phyloP scores from a whole-genome alignment of 805 yeast genomes.

The Brettanomyces sp. region DNA sequence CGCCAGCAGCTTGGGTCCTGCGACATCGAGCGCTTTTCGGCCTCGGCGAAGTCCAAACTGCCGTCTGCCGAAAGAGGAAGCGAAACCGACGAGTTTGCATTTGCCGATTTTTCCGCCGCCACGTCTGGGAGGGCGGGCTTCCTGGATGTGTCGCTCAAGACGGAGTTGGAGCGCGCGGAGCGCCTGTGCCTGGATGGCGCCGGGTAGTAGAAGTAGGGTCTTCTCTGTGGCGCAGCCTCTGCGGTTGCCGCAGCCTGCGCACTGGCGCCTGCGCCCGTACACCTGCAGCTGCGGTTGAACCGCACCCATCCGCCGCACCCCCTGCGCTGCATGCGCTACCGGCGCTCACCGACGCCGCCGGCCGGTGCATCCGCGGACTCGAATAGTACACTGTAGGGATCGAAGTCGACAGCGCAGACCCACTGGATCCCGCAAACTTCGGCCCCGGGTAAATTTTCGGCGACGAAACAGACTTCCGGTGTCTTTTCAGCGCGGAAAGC shows the following conservation, averaged over 20 bases:
- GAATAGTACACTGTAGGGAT: no score
- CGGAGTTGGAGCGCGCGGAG: constrained; percentile 8
- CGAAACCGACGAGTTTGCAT: background rate
- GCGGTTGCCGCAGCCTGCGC: background rate
- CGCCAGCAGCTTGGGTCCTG: constrained; percentile 21
- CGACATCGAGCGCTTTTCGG: no score
- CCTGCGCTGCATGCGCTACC: no score
- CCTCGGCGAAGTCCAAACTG: background rate
- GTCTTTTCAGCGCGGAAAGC: constrained; percentile 3
- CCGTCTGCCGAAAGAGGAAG: background rate
- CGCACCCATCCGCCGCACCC: no score
- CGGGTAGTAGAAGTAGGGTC: constrained; percentile 19
- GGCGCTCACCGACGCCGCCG: no score
- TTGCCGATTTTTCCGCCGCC: background rate
- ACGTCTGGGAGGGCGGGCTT: background rate
- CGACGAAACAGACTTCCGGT: background rate
- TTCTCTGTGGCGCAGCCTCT: constrained; percentile 12
- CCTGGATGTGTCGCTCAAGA: background rate
- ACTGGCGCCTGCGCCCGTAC: no score
- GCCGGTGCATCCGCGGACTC: no score
- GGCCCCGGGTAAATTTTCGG: background rate
- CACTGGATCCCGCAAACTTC: background rate
- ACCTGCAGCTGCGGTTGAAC: no score
- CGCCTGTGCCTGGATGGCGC: constrained; percentile 9
- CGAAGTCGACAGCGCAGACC: no score